Base-by-base conservation (phyloP, 1,139 yeast genomes). In the Yamadazyma buinensis region DNA sequence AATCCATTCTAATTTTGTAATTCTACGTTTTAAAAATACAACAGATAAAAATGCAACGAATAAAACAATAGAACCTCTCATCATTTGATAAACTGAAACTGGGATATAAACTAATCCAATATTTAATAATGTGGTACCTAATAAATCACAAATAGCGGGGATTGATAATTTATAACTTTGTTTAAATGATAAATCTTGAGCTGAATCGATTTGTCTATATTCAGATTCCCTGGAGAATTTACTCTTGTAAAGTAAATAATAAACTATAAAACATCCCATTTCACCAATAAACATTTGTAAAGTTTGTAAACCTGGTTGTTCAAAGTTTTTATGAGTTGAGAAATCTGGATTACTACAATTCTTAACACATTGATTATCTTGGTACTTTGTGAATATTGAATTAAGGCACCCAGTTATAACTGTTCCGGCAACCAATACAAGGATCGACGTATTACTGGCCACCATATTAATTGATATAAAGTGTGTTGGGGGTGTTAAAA, bases 71-170 rank as follows among this genome's bases (percentile, higher is more conserved):
- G 90, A 75, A 4, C 95, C 95, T 44, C 95, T 67, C 11, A 84
- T 79, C 95, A 85, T 85, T 54, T 85, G 95, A 56, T 83, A 85
- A 30, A 84, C 72, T 2, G 90, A 81, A n/a, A 84, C 95, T 0
- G 95, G 94, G 2, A 80, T 79, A 52, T 79, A 77, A 12, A 84
- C 56, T 42, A 85, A 66, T 1, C 94, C 95, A n/a, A 84, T 56
- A 47, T 84, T 82, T 75, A 84, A 72, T 47, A 84, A 58, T 0
- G 94, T 84, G 2, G 95, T 84, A 3, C 83, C 92, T 30, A 74
- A 52, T 36, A 84, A 68, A 54, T 85, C 95, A 55, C 88, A 82
- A 10, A 73, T 53, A 1, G 94, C 77, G 1, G 95, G 94, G 24
- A 82, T 56, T 0, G 85, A 58, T 37, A 67, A 56, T 38, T 55